These are phyloP conservation scores for Neurospora tetrasperma DNA, from an alignment of 495 filamentous ascomycete species.

Conservation along the genomic window DNA sequence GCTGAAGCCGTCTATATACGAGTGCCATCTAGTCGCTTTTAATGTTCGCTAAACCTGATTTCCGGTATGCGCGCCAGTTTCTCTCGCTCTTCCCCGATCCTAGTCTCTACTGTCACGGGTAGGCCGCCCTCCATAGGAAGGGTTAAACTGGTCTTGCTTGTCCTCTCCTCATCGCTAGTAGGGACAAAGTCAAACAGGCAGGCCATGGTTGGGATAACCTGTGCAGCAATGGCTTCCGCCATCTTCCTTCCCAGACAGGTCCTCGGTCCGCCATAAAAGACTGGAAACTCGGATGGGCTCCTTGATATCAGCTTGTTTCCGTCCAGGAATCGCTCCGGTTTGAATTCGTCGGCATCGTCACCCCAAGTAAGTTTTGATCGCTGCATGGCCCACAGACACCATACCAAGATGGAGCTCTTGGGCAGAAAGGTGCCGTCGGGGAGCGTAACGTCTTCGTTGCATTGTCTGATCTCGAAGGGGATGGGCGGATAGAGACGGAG, in stretches of 20 bases:
- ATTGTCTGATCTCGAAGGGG: slow-evolving; percentile 51
- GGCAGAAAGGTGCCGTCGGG: slow-evolving; percentile 50
- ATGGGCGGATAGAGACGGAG: slow-evolving; percentile 49
- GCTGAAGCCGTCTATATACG: not conserved
- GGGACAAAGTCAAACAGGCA: slow-evolving; percentile 39
- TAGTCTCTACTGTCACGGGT: slow-evolving; percentile 30
- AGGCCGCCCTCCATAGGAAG: slow-evolving; percentile 52
- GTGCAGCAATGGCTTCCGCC: slow-evolving; percentile 45
- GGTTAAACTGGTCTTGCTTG: slow-evolving; percentile 47
- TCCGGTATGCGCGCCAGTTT: not conserved
- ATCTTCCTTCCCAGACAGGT: slow-evolving; percentile 50
- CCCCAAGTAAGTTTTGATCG: slow-evolving; percentile 45
- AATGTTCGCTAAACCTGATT: not conserved
- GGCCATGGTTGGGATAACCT: slow-evolving; percentile 40
- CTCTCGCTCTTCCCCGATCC: not conserved
- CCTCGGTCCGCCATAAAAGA: slow-evolving; percentile 50
- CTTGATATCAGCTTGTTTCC: slow-evolving; percentile 28
- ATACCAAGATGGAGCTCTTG: slow-evolving; percentile 39
- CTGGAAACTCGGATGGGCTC: slow-evolving; percentile 45
- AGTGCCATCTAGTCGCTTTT: not conserved
- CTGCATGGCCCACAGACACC: slow-evolving; percentile 53
- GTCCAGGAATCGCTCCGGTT: slow-evolving; percentile 43
- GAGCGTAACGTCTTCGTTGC: slow-evolving; percentile 36
- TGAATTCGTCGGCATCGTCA: slow-evolving; percentile 42
- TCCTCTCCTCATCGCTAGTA: slow-evolving; percentile 32